Conservation (phyloP, 441 rosid species). For the Arabidopsis hybrid region DNA sequence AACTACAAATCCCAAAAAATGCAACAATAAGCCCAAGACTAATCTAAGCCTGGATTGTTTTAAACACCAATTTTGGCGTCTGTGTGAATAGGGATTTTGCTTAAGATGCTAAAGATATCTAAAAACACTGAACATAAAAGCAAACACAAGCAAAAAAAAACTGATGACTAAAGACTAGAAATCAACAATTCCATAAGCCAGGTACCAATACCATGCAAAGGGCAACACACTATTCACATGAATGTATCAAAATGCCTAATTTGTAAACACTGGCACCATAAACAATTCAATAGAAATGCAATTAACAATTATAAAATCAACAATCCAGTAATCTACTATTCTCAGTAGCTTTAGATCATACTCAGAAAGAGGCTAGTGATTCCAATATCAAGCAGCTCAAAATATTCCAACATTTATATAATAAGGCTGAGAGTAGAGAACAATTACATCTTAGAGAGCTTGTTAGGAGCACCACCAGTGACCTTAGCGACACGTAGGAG, state of each 20-base stretch:
- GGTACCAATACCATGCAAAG: background rate
- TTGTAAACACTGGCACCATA: background rate
- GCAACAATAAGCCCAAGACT: background rate
- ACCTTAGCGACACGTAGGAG: background rate
- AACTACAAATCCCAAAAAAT: background rate
- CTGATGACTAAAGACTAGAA: background rate
- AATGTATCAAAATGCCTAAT: background rate
- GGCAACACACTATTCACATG: background rate
- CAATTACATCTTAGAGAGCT: conserved; percentile 1
- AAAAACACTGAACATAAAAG: background rate
- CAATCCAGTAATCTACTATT: too few species aligned
- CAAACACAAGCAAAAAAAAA: background rate
- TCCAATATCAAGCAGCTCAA: background rate
- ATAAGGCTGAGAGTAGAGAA: background rate
- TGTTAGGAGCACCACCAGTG: conserved; percentile 5
- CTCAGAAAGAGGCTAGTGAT: background rate
- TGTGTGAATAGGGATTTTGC: background rate
- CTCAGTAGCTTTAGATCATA: background rate
- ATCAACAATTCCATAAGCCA: background rate
- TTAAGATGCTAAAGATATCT: background rate
- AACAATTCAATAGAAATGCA: background rate
- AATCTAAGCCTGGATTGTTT: background rate
- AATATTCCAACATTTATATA: background rate
- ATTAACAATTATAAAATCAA: background rate
- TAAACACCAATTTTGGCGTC: background rate